These are phyloP conservation scores for Xylaria cubensis DNA, from an alignment of 495 filamentous ascomycete species.

Conservation along the genomic window DNA sequence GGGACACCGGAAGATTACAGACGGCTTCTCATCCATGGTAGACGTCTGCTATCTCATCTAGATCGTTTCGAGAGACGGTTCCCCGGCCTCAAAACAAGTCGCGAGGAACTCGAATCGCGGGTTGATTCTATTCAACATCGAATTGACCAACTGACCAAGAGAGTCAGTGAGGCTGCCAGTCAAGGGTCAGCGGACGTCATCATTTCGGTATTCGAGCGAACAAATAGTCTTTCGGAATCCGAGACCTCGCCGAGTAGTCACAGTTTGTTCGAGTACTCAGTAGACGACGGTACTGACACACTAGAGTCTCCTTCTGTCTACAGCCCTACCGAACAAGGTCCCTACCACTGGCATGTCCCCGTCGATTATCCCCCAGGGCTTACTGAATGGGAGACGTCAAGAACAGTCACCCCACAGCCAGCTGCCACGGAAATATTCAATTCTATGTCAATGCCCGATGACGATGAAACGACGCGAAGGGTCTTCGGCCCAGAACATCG, in stretches of 20 bases:
- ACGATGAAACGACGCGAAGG: conserved; percentile 35
- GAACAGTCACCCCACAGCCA: conserved; percentile 39
- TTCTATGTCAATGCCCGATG: conserved; percentile 41
- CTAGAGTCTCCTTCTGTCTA: conserved; percentile 39
- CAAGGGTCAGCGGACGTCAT: conserved; percentile 53
- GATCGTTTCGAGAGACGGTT: conserved; percentile 50
- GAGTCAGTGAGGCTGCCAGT: conserved; percentile 52
- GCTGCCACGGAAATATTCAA: conserved; percentile 39
- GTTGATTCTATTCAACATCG: conserved; percentile 61
- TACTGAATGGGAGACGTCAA: conserved; percentile 34
- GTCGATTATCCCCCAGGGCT: conserved; percentile 29
- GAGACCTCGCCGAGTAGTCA: conserved; percentile 43
- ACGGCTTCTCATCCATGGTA: conserved; percentile 72
- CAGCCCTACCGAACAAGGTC: conserved; percentile 34
- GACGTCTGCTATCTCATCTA: conserved; percentile 59
- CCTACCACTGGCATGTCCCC: conserved; percentile 45
- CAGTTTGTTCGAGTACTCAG: conserved; percentile 41
- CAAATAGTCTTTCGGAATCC: conserved; percentile 68
- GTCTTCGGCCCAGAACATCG: conserved; percentile 51
- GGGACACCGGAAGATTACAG: conserved; percentile 76
- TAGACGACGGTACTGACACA: conserved; percentile 33
- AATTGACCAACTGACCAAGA: conserved; percentile 62
- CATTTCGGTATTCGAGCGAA: conserved; percentile 74
- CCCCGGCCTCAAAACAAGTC: conserved; percentile 46
- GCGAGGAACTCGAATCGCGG: conserved; percentile 54